These are phyloP conservation scores for Neonectria punicea DNA, from an alignment of 2,329 filamentous ascomycete species.

Conservation along the genomic window DNA sequence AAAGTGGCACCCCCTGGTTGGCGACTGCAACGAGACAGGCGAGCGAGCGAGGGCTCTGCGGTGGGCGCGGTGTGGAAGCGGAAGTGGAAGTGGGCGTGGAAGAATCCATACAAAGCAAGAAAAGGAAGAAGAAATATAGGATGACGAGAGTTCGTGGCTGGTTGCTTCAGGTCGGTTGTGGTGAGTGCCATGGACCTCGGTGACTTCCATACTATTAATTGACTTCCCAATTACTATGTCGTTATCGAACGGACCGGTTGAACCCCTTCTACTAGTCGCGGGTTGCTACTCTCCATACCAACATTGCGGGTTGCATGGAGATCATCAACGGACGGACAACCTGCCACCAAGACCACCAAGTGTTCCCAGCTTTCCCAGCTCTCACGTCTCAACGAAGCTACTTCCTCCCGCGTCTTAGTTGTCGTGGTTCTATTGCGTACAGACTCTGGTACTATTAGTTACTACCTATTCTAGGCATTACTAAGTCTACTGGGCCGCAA, in stretches of 20 bases:
- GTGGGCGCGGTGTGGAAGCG: constrained; percentile 43
- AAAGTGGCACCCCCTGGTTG: constrained; percentile 27
- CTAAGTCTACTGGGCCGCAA: too few relatives aligned
- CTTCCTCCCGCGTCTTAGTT: neutral
- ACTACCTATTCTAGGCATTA: too few relatives aligned
- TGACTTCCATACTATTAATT: too few relatives aligned
- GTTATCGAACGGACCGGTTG: too few relatives aligned
- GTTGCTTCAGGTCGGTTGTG: neutral
- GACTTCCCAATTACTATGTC: too few relatives aligned
- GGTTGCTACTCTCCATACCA: neutral
- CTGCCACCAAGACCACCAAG: neutral
- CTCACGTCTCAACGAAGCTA: neutral
- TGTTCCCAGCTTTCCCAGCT: constrained; percentile 3
- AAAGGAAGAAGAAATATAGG: neutral
- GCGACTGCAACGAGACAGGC: constrained; percentile 29
- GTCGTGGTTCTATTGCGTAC: neutral
- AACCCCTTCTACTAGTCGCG: neutral
- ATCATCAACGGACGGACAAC: constrained; percentile 9
- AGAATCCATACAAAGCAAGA: constrained; percentile 10
- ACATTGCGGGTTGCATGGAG: neutral
- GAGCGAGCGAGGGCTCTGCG: constrained; percentile 35
- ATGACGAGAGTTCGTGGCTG: constrained; percentile 2
- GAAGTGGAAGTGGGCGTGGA: neutral
- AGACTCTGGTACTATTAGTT: too few relatives aligned
- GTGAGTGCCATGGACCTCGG: too few relatives aligned